These are phyloP conservation scores for Vickermania spadyakhi DNA, from an alignment of 208 protist genomes.

Conservation along the genomic window DNA sequence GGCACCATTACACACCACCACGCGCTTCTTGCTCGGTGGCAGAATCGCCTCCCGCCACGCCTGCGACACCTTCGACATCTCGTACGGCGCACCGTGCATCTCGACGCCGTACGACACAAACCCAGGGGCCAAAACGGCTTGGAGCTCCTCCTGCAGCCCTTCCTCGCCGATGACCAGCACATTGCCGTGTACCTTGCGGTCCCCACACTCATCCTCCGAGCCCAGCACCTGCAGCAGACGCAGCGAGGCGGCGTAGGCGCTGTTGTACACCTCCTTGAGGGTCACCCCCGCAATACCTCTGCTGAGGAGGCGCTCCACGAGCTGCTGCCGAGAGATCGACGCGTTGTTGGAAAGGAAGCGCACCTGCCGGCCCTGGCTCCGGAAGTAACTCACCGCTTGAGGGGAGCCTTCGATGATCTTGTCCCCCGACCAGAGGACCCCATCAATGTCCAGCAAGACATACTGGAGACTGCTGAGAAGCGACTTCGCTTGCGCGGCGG, in stretches of 20 bases:
- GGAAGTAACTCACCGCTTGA: conserved; percentile 46
- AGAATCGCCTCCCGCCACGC: conserved; percentile 29
- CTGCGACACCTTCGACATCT: conserved; percentile 8
- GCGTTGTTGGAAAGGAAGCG: conserved; percentile 76
- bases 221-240: conserved; percentile 27
- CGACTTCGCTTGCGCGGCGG: conserved; percentile 2
- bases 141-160: conserved; percentile 64
- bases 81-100: conserved; percentile 49
- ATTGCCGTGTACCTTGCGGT: conserved; percentile 37
- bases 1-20: conserved; percentile 23
- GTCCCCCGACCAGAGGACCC: conserved; percentile 49
- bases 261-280: conserved; percentile 50
- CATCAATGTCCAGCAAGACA: conserved; percentile 65
- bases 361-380: conserved; percentile 32
- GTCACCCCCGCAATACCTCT: conserved; percentile 36
- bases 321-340: conserved; percentile 26
- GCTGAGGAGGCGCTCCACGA: conserved; percentile 19
- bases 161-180: conserved; percentile 60
- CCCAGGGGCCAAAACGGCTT: conserved; percentile 38
- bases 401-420: conserved; percentile 31
- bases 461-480: conserved; percentile 21
- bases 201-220: background rate
- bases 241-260: conserved; percentile 50
- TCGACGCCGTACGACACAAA: conserved; percentile 66
- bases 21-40: conserved; percentile 26